Percentiles rank a stretch among this genome's conserved stretches.
Evolutionary conservation across 2,329 filamentous ascomycete species (phyloP).

Genomic region (Ceratocystis variospora): DNA sequence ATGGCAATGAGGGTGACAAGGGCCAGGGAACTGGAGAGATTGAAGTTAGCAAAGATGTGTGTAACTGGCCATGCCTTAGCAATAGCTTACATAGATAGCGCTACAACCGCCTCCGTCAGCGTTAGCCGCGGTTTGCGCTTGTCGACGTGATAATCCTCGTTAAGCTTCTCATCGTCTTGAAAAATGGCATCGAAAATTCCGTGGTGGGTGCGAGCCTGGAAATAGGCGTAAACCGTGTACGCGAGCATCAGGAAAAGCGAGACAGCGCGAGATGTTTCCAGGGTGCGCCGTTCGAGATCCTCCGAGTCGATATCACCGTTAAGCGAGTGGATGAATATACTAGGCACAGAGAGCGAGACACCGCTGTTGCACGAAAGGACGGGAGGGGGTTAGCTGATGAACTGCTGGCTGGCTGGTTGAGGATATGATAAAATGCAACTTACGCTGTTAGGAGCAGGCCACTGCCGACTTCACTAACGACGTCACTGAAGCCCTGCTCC

Average conservation of each 20-base stretch:
- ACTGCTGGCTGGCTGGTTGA: neutral
- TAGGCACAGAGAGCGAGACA: conserved; percentile 32
- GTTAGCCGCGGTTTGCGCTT: conserved; percentile 54
- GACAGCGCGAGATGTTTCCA: conserved; percentile 56
- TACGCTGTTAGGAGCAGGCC: conserved; percentile 66
- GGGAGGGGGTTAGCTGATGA: neutral
- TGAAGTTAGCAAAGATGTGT: neutral
- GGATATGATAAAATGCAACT: conserved; percentile 27
- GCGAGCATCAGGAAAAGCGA: conserved; percentile 57
- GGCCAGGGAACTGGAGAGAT: conserved; percentile 40
- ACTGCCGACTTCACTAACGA: conserved; percentile 65
- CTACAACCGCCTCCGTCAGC: conserved; percentile 55
- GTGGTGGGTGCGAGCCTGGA: conserved; percentile 65
- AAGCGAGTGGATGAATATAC: conserved; percentile 42
- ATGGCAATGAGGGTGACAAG: conserved; percentile 63
- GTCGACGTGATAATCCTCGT: conserved; percentile 50
- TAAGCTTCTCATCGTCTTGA: conserved; percentile 52
- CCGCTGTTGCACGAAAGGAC: conserved; percentile 23
- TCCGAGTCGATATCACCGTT: conserved; percentile 22
- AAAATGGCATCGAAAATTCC: conserved; percentile 63
- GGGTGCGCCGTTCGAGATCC: conserved; percentile 38
- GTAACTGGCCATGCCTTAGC: neutral
- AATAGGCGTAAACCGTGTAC: conserved; percentile 53
- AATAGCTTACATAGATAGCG: conserved; percentile 30
- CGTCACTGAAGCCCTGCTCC: conserved; percentile 58